These are phyloP conservation scores for Leptosphaerulina australis DNA, from an alignment of 2,329 filamentous ascomycete genomes.

Conservation along the genomic window DNA sequence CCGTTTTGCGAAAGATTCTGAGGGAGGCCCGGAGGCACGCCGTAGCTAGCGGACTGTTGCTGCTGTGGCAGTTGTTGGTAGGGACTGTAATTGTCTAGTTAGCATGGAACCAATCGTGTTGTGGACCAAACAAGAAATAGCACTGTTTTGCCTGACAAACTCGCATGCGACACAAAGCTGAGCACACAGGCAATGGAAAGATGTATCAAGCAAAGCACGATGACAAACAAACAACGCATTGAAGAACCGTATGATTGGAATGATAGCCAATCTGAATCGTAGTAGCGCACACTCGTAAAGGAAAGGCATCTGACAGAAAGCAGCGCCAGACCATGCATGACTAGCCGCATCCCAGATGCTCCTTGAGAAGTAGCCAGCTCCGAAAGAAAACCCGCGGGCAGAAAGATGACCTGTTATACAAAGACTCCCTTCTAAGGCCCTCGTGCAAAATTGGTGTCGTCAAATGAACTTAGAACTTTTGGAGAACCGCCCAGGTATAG, in stretches of 20 bases:
- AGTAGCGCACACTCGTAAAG: constrained; percentile 32
- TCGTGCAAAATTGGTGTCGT: constrained; percentile 45
- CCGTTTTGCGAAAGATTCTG: constrained; percentile 18
- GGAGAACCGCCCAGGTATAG: constrained; percentile 44
- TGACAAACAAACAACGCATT: constrained; percentile 36
- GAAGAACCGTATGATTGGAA: constrained; percentile 44
- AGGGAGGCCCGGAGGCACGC: constrained; percentile 17
- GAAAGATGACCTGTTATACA: constrained; percentile 48
- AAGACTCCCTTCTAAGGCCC: constrained; percentile 43
- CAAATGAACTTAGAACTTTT: constrained; percentile 50
- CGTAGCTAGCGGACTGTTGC: constrained; percentile 16
- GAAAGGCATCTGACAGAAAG: constrained; percentile 44
- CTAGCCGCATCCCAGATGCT: constrained; percentile 46
- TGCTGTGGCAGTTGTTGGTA: constrained; percentile 19
- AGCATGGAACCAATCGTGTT: neutral
- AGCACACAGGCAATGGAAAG: constrained; percentile 16
- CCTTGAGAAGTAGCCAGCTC: constrained; percentile 36
- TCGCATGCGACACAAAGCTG: constrained; percentile 14
- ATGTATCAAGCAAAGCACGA: constrained; percentile 33
- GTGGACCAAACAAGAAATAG: neutral
- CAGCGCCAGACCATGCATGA: constrained; percentile 40
- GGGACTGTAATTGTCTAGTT: constrained; percentile 7
- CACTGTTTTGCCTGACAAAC: neutral
- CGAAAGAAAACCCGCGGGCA: constrained; percentile 42
- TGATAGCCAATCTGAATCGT: constrained; percentile 46